These are phyloP conservation scores for Capsicum rhomboideum DNA, from an alignment of 257 asterid species.

Conservation along the genomic window DNA sequence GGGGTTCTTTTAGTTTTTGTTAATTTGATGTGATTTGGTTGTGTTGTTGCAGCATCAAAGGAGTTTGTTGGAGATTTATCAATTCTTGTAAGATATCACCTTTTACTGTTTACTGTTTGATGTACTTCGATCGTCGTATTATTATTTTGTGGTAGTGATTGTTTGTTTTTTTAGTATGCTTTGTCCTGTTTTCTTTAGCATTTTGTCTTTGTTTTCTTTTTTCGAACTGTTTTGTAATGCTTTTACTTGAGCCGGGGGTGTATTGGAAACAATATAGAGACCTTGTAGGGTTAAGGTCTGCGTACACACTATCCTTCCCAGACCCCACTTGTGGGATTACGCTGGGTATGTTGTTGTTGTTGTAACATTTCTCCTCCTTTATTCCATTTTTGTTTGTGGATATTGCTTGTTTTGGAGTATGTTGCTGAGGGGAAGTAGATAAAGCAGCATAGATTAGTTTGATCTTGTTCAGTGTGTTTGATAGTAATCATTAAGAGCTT, in stretches of 20 bases:
- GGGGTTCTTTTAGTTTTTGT: background rate
- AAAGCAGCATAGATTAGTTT: too few species aligned
- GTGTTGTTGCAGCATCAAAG: conserved; percentile 45
- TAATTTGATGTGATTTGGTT: conserved; percentile 5
- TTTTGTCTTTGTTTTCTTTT: too few species aligned
- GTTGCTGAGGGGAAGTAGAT: too few species aligned
- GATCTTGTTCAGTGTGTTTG: too few species aligned
- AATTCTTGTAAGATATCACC: conserved; percentile 1
- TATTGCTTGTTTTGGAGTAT: background rate
- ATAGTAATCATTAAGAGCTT: too few species aligned
- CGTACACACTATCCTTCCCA: background rate
- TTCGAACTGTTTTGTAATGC: background rate
- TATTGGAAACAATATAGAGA: too few species aligned
- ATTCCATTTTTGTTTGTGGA: background rate
- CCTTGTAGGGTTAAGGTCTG: background rate
- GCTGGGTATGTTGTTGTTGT: background rate
- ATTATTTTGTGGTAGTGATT: background rate
- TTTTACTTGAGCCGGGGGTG: background rate
- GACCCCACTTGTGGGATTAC: background rate
- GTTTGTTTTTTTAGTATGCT: background rate
- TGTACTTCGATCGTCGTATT: background rate
- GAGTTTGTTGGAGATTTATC: conserved; percentile 73
- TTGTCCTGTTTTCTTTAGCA: background rate
- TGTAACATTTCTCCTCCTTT: background rate
- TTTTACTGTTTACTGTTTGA: background rate